Evolutionary conservation across 257 asterid species (phyloP), one percentile per base, ranked within the genome.

Genomic region (Sherardia arvensis): DNA sequence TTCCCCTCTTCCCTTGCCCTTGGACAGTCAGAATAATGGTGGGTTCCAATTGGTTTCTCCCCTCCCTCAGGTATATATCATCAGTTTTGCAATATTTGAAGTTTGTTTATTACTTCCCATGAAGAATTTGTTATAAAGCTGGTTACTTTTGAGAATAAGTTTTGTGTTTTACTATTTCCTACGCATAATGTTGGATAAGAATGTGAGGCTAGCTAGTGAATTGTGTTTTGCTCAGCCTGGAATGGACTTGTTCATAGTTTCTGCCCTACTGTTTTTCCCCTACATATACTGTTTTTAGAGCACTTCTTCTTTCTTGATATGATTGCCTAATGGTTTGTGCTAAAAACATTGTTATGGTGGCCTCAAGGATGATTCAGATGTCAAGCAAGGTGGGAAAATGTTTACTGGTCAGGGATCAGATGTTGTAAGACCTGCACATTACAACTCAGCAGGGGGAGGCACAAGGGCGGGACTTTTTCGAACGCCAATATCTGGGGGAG

Each of bases 401-500:
- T 69, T 77, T 74, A 25, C n/a, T 20, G 75, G 58, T 65, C 38
- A 30, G 54, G 45, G 53, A 8, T 61, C 74, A 45, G 79, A 84
- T 67, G 62, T 66, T 65, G 36, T 67, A 69, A 49, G 80, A 66
- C 81, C 84, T 53, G 61, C 92, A 20, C 67, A 72, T 74, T 82
- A 83, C 66, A 80, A 75, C 80, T 63, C 77, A 2, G 67, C 73
- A 15, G 87, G 84, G 32, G 97, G 95, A 56, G 85, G 91, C 34
- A 78, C 99, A 49, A 78, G 99, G 69, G 86, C 97, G 58, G 99
- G 97, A 58, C 99, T 93, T 77, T 93, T 87, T 65, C 82, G 99
- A 67, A 87, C 97, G 14, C 99, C 99, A 54, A 93, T 93, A 75
- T 90, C 99, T 40, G 97, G 99, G 53, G 99, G 99, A 40, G 97